Conservation (phyloP, 805 yeast species). For the Jamesozyma hellenica region DNA sequence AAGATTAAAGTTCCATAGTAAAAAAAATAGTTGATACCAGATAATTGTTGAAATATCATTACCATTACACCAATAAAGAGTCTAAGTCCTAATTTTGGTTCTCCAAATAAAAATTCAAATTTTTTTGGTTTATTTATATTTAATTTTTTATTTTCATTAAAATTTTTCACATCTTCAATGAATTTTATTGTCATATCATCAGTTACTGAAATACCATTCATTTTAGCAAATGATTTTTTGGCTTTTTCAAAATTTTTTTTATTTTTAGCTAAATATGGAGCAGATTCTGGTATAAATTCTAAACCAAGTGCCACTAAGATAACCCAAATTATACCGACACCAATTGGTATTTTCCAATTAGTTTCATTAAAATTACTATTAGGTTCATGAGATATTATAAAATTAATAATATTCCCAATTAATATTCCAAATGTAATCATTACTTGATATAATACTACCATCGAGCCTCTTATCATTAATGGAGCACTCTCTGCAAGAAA, state of each 20-base stretch:
- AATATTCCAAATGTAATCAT: slow-evolving; percentile 57
- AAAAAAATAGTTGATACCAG: slow-evolving; percentile 58
- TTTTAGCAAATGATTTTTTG: slow-evolving; percentile 40
- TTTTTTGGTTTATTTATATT: neutral
- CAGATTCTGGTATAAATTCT: slow-evolving; percentile 57
- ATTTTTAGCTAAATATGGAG: slow-evolving; percentile 46
- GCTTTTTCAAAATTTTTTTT: slow-evolving; percentile 43
- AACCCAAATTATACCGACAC: slow-evolving; percentile 35
- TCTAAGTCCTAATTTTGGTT: slow-evolving; percentile 44
- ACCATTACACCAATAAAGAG: slow-evolving; percentile 47
- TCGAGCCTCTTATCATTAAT: slow-evolving; percentile 53
- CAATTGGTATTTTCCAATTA: slow-evolving; percentile 63
- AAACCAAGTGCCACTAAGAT: slow-evolving; percentile 48
- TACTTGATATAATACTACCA: slow-evolving; percentile 55
- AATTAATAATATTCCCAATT: slow-evolving; percentile 54
- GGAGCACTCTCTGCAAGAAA: slow-evolving; percentile 62
- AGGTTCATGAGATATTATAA: slow-evolving; percentile 35
- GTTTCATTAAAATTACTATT: slow-evolving; percentile 13
- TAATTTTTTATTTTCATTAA: neutral
- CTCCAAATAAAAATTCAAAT: slow-evolving; percentile 47
- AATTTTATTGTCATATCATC: slow-evolving; percentile 41
- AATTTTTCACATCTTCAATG: slow-evolving; percentile 26
- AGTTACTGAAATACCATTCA: slow-evolving; percentile 40
- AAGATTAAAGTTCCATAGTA: slow-evolving; percentile 58
- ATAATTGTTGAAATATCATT: slow-evolving; percentile 53